Base-by-base conservation (phyloP, 164 flowering plant genomes). In the Vitis rotundifolia region DNA sequence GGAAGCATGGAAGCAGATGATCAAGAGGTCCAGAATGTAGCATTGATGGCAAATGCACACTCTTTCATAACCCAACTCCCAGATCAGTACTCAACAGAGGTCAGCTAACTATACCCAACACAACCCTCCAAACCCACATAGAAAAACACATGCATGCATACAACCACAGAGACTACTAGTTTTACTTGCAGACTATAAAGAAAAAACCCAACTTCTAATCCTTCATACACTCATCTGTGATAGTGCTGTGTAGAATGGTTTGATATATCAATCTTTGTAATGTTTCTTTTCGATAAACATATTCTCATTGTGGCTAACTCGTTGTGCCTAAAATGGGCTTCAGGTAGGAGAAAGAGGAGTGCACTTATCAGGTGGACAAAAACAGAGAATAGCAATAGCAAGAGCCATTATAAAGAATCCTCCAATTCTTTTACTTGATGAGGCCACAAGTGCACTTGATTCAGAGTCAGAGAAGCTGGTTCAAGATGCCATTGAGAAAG, bases 371-470 rank as follows among this genome's bases (percentile, higher is more conserved):
- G 93, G 97, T 11, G 97, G 94, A 48, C 94, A 91, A 75, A 91
- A 89, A 69, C 94, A 91, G 75, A 78, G 94, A 76, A 87, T 91
- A 11, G 90, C 94, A 10, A 89, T 91, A 75, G 94, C 94, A 60
- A 80, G 97, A 81, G 92, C 94, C 61, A 82, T 91, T 67, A 78
- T 91, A 18, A 91, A 88, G 78, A 78, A 91, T 37, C 94, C 97
- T 61, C 86, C 87, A 16, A 84, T 89, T 72, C 87, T 91, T 50
- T 77, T 89, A 76, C 90, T 89, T 13, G 97, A 89, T 63, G 97
- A 91, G 80, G 94, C 97, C 61, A 91, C 94, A 61, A 89, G 97
- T 75, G 97, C 97, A 59, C 88, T 91, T 55, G 93, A 91, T 81
- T 75, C 91, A 67, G 91, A 88, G 61, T 88, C 97, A 19, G 92